phyloP scores from a whole-genome alignment of 2,329 filamentous ascomycete genomes.

The Beauveria asiatica region DNA sequence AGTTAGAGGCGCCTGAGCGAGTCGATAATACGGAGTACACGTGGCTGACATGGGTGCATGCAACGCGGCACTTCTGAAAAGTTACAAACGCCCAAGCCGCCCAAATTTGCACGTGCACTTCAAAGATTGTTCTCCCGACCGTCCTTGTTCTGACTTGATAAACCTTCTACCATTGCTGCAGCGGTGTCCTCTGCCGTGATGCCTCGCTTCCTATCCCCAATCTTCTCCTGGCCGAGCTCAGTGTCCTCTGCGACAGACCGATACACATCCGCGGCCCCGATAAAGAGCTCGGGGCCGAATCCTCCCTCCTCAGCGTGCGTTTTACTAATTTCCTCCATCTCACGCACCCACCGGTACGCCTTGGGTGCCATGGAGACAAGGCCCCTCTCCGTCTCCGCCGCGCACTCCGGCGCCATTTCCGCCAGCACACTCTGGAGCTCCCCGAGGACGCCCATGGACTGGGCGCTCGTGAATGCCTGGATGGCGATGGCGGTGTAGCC shows the following conservation, averaged over 20 bases:
- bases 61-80: neutral
- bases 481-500: constrained; percentile 61
- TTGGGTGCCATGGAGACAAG: constrained; percentile 60
- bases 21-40: neutral
- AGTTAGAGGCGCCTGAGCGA: neutral
- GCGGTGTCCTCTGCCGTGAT: constrained; percentile 51
- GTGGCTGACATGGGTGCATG: neutral
- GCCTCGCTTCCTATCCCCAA: constrained; percentile 47
- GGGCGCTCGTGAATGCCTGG: constrained; percentile 63
- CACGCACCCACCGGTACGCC: constrained; percentile 67
- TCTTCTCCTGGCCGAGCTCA: constrained; percentile 50
- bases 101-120: no score
- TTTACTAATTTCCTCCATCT: constrained; percentile 68
- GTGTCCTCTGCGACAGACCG: constrained; percentile 51
- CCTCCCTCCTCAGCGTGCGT: constrained; percentile 59
- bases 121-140: neutral
- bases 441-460: constrained; percentile 51
- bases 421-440: constrained; percentile 50
- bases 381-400: constrained; percentile 37
- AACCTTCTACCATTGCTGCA: constrained; percentile 36
- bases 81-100: neutral
- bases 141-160: constrained; percentile 33
- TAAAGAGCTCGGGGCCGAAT: constrained; percentile 48
- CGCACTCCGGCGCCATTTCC: constrained; percentile 37
- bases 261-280: constrained; percentile 53